phyloP scores from a whole-genome alignment of 192 early-diverging fungal species.

The Backusella luteola region DNA sequence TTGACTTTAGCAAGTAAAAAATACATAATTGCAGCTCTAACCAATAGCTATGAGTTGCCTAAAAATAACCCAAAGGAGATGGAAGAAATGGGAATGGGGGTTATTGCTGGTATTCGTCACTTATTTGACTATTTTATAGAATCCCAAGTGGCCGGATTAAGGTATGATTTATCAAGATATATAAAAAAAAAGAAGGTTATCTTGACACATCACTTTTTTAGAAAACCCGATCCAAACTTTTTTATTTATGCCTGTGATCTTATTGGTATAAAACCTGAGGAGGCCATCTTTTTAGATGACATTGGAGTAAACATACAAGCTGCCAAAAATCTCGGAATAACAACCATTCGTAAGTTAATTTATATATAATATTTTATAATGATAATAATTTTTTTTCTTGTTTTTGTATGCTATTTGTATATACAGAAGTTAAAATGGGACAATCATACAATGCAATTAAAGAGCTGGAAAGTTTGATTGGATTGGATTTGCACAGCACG shows the following conservation, averaged over 20 bases:
- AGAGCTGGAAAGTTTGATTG: slow-evolving; percentile 42
- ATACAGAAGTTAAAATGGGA: slow-evolving; percentile 49
- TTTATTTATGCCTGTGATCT: slow-evolving; percentile 72
- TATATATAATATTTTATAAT: not conserved
- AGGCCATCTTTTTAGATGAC: slow-evolving; percentile 84
- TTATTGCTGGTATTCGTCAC: slow-evolving; percentile 37
- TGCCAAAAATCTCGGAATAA: slow-evolving; percentile 70
- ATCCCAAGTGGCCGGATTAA: slow-evolving; percentile 70
- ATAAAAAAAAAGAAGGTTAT: not conserved
- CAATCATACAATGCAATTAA: slow-evolving; percentile 48
- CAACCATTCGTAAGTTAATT: slow-evolving; percentile 57
- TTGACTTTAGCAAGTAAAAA: slow-evolving; percentile 37
- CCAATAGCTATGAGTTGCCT: slow-evolving; percentile 74
- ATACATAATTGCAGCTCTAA: slow-evolving; percentile 76
- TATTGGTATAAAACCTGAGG: slow-evolving; percentile 60
- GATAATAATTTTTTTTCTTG: not conserved
- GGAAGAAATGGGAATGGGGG: slow-evolving; percentile 30
- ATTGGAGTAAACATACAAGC: slow-evolving; percentile 75
- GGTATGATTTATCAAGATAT: slow-evolving; percentile 19
- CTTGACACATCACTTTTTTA: slow-evolving; percentile 6
- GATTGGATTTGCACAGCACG: slow-evolving; percentile 23
- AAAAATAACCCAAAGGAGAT: slow-evolving; percentile 35
- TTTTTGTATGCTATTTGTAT: not conserved
- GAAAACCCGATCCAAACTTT: slow-evolving; percentile 83
- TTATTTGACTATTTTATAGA: slow-evolving; percentile 80